phyloP scores from a whole-genome alignment of 495 filamentous ascomycete species.

The Penicillium subrubescens region DNA sequence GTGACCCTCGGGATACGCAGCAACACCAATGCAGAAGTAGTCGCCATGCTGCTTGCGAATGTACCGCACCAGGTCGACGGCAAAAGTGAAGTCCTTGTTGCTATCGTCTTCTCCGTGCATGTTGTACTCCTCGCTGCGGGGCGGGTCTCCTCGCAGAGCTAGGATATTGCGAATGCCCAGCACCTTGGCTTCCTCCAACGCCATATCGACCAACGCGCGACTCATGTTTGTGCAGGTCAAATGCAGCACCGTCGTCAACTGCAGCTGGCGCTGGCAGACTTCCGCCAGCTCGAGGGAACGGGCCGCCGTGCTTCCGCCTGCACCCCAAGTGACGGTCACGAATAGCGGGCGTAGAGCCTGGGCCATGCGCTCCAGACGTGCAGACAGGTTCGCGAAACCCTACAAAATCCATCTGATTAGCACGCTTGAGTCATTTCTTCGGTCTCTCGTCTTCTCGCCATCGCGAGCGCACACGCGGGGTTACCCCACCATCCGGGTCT shows the following conservation, averaged over 20 bases:
- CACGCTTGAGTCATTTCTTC: conserved; percentile 6
- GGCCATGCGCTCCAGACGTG: conserved; percentile 93
- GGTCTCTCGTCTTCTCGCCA: background rate
- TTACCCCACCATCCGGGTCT: conserved; percentile 77
- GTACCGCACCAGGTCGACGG: conserved; percentile 86
- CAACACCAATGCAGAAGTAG: conserved; percentile 96
- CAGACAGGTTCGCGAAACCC: conserved; percentile 89
- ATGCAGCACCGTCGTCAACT: conserved; percentile 92
- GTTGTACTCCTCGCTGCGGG: conserved; percentile 84
- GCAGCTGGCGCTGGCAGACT: conserved; percentile 88
- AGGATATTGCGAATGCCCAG: conserved; percentile 93
- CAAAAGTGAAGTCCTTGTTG: conserved; percentile 85
- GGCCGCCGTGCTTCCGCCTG: conserved; percentile 85
- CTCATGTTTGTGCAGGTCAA: conserved; percentile 99
- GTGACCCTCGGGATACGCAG: conserved; percentile 93
- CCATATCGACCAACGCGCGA: conserved; percentile 78
- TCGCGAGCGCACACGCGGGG: conserved; percentile 22
- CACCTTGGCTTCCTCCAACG: conserved; percentile 89
- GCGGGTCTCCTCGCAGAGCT: conserved; percentile 91
- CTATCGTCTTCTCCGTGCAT: conserved; percentile 62
- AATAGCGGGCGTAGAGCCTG: conserved; percentile 87
- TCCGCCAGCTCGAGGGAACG: conserved; percentile 94
- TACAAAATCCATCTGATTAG: conserved; percentile 35
- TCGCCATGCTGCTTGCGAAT: conserved; percentile 83
- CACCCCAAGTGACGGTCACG: conserved; percentile 97